Conservation (phyloP, 2,329 filamentous ascomycete species). For the Simplicillium aogashimaense region DNA sequence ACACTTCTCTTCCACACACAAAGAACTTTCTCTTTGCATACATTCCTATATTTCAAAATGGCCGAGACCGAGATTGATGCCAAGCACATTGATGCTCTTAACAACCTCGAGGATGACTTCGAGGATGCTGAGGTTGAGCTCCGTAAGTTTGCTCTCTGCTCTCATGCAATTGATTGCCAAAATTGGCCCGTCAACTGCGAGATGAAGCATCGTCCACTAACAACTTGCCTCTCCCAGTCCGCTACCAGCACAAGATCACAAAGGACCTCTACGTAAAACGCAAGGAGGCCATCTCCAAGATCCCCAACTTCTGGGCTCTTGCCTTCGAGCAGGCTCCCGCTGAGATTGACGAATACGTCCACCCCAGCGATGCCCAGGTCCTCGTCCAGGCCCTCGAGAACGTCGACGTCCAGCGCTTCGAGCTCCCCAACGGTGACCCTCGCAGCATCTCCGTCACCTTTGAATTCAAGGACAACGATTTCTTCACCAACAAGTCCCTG, state of each 20-base stretch:
- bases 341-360: constrained; percentile 82
- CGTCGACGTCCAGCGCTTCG: constrained; percentile 70
- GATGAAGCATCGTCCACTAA: not conserved
- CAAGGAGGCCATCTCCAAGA: constrained; percentile 56
- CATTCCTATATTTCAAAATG: constrained; percentile 1
- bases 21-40: not conserved
- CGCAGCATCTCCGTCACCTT: constrained; percentile 70
- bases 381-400: constrained; percentile 58
- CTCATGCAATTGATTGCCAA: not conserved
- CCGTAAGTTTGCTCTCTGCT: constrained; percentile 42
- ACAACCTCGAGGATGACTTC: constrained; percentile 73
- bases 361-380: constrained; percentile 66
- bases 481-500: constrained; percentile 67
- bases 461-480: constrained; percentile 71
- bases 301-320: constrained; percentile 89
- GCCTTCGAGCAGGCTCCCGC: constrained; percentile 80
- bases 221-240: constrained; percentile 41
- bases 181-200: not conserved
- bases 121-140: constrained; percentile 75
- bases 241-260: constrained; percentile 59
- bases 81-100: constrained; percentile 31
- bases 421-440: constrained; percentile 68
- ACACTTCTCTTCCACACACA: not conserved
- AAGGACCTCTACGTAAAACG: constrained; percentile 69
- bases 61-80: constrained; percentile 19